A percentile compares a stretch with the other conserved stretches of the same genome.
phyloP scores from a whole-genome alignment of 164 flowering plant species.

The Houttuynia cordata region DNA sequence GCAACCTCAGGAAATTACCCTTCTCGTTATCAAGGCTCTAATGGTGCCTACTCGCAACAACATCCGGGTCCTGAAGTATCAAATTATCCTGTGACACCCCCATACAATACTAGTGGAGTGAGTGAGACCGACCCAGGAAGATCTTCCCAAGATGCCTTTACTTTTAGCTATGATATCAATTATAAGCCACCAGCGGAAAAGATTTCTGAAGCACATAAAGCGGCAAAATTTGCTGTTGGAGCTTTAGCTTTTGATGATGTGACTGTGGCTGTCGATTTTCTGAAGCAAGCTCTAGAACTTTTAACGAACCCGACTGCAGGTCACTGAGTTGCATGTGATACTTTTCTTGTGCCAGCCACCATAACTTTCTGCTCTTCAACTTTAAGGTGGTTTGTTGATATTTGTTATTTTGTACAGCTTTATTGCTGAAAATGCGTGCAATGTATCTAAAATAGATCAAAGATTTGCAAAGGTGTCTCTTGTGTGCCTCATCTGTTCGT shows the following conservation, averaged over 20 bases:
- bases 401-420: too few relatives aligned
- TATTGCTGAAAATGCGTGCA: too few relatives aligned
- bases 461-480: too few relatives aligned
- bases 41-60: conserved; percentile 31
- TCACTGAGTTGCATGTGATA: conserved; percentile 21
- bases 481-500: too few relatives aligned
- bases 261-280: conserved; percentile 61
- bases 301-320: conserved; percentile 81
- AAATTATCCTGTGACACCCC: conserved; percentile 10
- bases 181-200: conserved; percentile 82
- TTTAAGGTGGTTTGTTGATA: too few relatives aligned
- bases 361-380: too few relatives aligned
- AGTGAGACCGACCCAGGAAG: conserved; percentile 19
- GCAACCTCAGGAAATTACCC: conserved; percentile 61
- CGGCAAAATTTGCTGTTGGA: conserved; percentile 97
- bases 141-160: conserved; percentile 19
- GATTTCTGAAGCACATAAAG: conserved; percentile 94
- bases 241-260: conserved; percentile 99
- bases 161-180: conserved; percentile 54
- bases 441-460: too few relatives aligned
- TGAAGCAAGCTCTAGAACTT: conserved; percentile 72
- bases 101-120: conserved; percentile 17
- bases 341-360: too few relatives aligned
- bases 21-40: conserved; percentile 47
- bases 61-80: conserved; percentile 1